phyloP scores from a whole-genome alignment of 305 asterid genomes.

The Rubia peregrina region DNA sequence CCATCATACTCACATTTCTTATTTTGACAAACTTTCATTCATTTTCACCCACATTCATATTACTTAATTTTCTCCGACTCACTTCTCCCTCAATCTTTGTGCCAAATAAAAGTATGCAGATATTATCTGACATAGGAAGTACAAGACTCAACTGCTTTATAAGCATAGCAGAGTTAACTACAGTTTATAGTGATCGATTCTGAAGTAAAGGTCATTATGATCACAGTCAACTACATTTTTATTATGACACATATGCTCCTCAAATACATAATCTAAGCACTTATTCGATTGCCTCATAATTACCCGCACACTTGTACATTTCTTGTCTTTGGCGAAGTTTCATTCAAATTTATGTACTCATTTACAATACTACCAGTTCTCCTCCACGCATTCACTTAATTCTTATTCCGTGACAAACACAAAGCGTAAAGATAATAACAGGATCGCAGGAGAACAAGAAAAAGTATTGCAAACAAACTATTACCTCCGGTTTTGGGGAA shows the following conservation, averaged over 20 bases:
- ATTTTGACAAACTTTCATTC: neutral
- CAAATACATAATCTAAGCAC: too few relatives aligned
- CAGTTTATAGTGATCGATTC: neutral
- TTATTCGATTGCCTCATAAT: too few relatives aligned
- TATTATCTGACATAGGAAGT: neutral
- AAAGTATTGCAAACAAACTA: neutral
- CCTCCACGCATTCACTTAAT: too few relatives aligned
- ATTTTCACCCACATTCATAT: neutral
- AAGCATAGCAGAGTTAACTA: neutral
- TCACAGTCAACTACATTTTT: neutral
- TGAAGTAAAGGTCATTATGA: neutral
- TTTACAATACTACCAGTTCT: too few relatives aligned
- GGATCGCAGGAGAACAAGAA: neutral
- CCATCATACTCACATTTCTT: neutral
- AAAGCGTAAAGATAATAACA: neutral
- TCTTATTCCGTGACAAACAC: neutral
- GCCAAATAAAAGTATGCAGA: neutral
- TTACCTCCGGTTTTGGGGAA: slow-evolving; percentile 95
- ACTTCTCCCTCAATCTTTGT: too few relatives aligned
- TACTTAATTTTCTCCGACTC: too few relatives aligned
- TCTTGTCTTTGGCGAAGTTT: too few relatives aligned
- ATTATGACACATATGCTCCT: neutral
- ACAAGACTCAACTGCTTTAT: neutral
- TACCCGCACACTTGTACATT: too few relatives aligned
- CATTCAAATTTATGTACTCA: too few relatives aligned